phyloP scores from a whole-genome alignment of 139 green algal genomes.

The Yamagishiella unicocca region DNA sequence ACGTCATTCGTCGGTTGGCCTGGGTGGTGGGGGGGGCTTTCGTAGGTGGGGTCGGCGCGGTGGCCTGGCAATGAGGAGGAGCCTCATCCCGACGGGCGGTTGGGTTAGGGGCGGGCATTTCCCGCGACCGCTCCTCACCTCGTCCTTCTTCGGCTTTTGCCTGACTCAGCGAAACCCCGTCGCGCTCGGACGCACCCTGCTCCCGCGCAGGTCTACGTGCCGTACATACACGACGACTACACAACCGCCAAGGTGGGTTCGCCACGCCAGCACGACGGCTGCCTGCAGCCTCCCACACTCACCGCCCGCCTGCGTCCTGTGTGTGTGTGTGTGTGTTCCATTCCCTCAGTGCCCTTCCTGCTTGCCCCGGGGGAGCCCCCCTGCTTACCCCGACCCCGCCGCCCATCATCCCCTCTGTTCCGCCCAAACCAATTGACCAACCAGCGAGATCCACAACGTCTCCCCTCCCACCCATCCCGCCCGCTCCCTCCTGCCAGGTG shows the following conservation, averaged over 20 bases:
- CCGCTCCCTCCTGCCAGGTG: too few species aligned
- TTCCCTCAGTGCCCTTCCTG: neutral
- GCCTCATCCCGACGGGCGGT: neutral
- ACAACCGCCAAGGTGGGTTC: constrained; percentile 59
- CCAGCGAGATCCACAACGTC: too few species aligned
- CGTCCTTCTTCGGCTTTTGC: neutral
- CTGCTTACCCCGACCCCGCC: neutral
- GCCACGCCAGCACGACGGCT: neutral
- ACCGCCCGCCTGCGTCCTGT: neutral
- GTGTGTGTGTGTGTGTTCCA: neutral
- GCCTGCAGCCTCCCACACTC: neutral
- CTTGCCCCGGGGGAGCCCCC: too few species aligned
- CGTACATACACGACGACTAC: constrained; percentile 50
- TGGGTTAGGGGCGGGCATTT: neutral
- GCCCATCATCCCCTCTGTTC: neutral
- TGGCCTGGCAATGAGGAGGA: neutral
- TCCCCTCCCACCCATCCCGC: too few species aligned
- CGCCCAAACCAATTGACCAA: neutral
- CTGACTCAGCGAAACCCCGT: too few species aligned
- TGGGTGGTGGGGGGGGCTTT: neutral
- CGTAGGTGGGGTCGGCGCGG: too few species aligned
- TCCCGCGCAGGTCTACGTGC: constrained; percentile 67
- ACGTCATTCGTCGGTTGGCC: neutral
- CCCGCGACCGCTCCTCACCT: neutral
- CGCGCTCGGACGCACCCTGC: too few species aligned